Base-by-base conservation (phyloP, 495 filamentous ascomycete genomes). In the Evansstolkia leycettana region DNA sequence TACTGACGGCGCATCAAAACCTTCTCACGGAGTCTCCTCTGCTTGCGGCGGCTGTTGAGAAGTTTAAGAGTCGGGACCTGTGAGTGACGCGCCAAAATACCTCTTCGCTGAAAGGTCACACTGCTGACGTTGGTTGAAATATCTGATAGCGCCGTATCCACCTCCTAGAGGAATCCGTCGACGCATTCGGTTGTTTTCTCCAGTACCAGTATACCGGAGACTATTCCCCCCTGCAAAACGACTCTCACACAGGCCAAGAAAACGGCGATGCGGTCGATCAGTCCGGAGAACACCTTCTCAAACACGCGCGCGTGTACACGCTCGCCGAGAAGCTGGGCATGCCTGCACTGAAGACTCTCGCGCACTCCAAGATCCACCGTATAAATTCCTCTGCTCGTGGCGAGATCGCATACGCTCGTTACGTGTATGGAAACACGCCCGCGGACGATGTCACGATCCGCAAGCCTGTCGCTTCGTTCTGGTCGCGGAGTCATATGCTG, bases 191-290 rank as follows among this genome's bases (percentile, higher is more conserved):
- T 20, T 87, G 76, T 59, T 86, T 93, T 49, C 74, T 96, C 46
- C 81, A 94, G 62, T 96, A 80, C 59, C 75, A 92, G 19, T 96
- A 96, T 60, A 93, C 84, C 1, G 75, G 74, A 54, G 84, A 96
- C 54, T 94, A 94, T 68, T 85, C 84, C 54, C 80, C 84, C 2
- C 63, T 67, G 40, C 77, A 78, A 45, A 34, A 78, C 11, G 64
- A 70, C 28, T 57, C 70, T 34, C 40, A 51, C 4, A 43, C 48
- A 12, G 64, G 60, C 14, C 41, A 61, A 23, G 60, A 83, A 1
- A 73, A 82, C 44, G 52, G 54, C 29, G 75, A 80, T 45, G 51
- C 52, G 4, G 63, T 79, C 14, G 85, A 93, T 57, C 62, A 80
- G 34, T 74, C 68, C 23, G 87, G 84, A 31, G 68, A 76, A 7